These are phyloP conservation scores for Hymenoscyphus occultus DNA, from an alignment of 2,329 filamentous ascomycete genomes.

Conservation along the genomic window DNA sequence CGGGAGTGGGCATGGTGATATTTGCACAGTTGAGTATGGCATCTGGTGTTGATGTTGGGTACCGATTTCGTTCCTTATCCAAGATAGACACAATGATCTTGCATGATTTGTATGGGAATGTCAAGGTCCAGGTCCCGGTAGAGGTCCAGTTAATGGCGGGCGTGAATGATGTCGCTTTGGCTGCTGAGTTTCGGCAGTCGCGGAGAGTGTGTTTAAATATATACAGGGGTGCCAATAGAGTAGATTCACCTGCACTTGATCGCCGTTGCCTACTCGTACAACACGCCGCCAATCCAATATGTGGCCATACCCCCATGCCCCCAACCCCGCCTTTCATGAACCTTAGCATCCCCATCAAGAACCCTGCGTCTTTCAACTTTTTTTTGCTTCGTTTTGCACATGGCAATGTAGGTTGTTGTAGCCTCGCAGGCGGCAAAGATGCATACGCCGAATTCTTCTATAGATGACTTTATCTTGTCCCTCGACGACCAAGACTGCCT, in stretches of 20 bases:
- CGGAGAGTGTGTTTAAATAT: neutral
- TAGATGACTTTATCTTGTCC: neutral
- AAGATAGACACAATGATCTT: neutral
- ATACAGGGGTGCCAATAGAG: neutral
- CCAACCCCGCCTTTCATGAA: neutral
- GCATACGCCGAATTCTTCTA: neutral
- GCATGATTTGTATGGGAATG: slow-evolving; percentile 1
- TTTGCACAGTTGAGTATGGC: slow-evolving; percentile 11
- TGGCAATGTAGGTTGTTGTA: neutral
- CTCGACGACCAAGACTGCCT: neutral
- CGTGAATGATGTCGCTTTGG: neutral
- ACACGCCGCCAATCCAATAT: too few relatives aligned
- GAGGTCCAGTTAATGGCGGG: neutral
- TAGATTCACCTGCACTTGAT: neutral
- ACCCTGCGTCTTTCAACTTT: neutral
- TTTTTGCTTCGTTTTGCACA: neutral
- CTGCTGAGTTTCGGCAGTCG: neutral
- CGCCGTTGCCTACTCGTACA: too few relatives aligned
- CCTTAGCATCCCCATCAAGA: neutral
- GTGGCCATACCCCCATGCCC: too few relatives aligned
- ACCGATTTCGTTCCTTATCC: neutral
- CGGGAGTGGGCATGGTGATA: slow-evolving; percentile 51
- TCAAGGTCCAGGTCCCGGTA: neutral
- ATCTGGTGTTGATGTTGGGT: slow-evolving; percentile 14
- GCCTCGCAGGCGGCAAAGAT: neutral